These are phyloP conservation scores for Tillandsia leiboldiana DNA, from an alignment of 176 grass and related monocot genomes.

Conservation along the genomic window DNA sequence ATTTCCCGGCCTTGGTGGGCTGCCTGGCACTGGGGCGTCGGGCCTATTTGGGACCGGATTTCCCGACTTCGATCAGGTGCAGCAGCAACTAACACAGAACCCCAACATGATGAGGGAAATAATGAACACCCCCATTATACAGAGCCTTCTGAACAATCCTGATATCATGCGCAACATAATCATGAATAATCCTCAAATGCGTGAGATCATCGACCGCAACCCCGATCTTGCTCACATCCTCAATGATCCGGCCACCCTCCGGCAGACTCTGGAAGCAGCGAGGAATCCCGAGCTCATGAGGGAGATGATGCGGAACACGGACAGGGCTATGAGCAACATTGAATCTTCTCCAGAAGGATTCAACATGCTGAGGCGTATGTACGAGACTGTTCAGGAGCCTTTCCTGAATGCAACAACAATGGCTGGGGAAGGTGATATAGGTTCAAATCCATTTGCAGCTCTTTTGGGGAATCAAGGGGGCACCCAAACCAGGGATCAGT, in stretches of 20 bases:
- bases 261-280: slow-evolving; percentile 88
- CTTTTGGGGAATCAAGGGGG: slow-evolving; percentile 67
- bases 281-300: slow-evolving; percentile 99
- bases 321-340: slow-evolving; percentile 97
- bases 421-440: slow-evolving; percentile 45
- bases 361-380: slow-evolving; percentile 98
- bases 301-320: slow-evolving; percentile 98
- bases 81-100: slow-evolving; percentile 93
- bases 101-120: slow-evolving; percentile 94
- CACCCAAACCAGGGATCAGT: slow-evolving; percentile 41
- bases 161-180: slow-evolving; percentile 93
- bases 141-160: slow-evolving; percentile 90
- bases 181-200: slow-evolving; percentile 97
- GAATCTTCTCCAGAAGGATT: slow-evolving; percentile 97
- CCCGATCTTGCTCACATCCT: slow-evolving; percentile 95
- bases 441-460: slow-evolving; percentile 82
- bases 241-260: slow-evolving; percentile 86
- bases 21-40: slow-evolving; percentile 26
- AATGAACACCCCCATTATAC: slow-evolving; percentile 92
- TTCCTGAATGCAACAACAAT: slow-evolving; percentile 91
- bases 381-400: slow-evolving; percentile 98
- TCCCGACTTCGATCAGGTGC: slow-evolving; percentile 76
- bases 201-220: slow-evolving; percentile 85
- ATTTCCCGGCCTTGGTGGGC: slow-evolving; percentile 50
- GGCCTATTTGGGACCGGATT: slow-evolving; percentile 47